Evolutionary conservation across 2,329 filamentous ascomycete species (phyloP).

Genomic region (Aspergillus tanneri): DNA sequence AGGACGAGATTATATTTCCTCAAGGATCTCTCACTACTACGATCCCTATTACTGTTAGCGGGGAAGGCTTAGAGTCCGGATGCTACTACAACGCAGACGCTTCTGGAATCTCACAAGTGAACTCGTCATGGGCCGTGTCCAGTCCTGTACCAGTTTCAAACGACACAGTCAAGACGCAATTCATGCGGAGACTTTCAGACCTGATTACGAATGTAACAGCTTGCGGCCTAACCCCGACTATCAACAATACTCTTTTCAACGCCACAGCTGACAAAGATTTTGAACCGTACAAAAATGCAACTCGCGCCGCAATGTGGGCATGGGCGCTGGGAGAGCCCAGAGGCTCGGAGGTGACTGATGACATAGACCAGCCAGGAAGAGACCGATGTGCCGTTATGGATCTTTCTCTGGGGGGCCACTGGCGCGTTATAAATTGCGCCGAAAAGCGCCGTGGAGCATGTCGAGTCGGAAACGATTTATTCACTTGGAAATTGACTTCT

Average conservation of each 20-base stretch:
- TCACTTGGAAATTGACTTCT: slow-evolving; percentile 56
- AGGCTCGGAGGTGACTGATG: slow-evolving; percentile 41
- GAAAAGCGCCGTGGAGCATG: slow-evolving; percentile 56
- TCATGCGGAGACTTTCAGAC: slow-evolving; percentile 34
- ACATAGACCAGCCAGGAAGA: slow-evolving; percentile 28
- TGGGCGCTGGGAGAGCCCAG: slow-evolving; percentile 59
- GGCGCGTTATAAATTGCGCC: slow-evolving; percentile 59
- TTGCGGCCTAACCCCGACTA: slow-evolving; percentile 61
- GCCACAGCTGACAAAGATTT: slow-evolving; percentile 51
- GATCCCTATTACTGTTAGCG: slow-evolving; percentile 33
- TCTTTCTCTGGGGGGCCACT: slow-evolving; percentile 51
- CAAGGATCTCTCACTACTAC: slow-evolving; percentile 44
- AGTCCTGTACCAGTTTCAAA: slow-evolving; percentile 31
- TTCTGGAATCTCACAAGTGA: slow-evolving; percentile 43
- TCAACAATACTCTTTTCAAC: slow-evolving; percentile 57
- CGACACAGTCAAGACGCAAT: slow-evolving; percentile 22
- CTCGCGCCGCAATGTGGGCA: slow-evolving; percentile 57
- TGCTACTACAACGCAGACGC: slow-evolving; percentile 54
- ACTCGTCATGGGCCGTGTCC: slow-evolving; percentile 55
- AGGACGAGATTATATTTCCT: slow-evolving; percentile 54
- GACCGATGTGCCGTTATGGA: slow-evolving; percentile 60
- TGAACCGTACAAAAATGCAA: slow-evolving; percentile 51
- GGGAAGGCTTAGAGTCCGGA: slow-evolving; percentile 49
- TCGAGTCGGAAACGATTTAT: slow-evolving; percentile 54
- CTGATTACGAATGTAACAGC: slow-evolving; percentile 45